Evolutionary conservation across 257 asterid genomes (phyloP), one percentile per base, ranked within the genome.

Genomic region (Solanum gandarillasii): DNA sequence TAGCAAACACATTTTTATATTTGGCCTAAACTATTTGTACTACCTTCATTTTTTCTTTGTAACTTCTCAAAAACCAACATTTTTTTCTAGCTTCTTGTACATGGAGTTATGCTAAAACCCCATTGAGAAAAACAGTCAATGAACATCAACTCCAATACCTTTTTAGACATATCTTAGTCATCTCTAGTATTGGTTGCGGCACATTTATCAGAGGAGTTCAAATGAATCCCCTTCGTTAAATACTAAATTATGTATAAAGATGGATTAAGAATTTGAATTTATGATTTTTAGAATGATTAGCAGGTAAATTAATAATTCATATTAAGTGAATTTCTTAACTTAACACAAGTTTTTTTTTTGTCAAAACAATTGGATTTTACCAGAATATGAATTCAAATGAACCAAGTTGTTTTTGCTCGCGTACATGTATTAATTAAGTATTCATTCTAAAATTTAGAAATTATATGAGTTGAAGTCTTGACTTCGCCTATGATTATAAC

Each of bases 111-210:
- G 86, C 89, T 87, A 88, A 60, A 71, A 84, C 86, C 87, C 46
- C 6, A 68, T 88, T 68, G 76, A 58, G 85, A 27, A 89, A 67
- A 83, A 89, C 46, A 93, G 94, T 94, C 92, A 92, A 93, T 83
- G 81, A 83, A 87, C 92, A 89, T 90, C 90, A 88, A 88, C 78
- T 86, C 91, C 98, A 86, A 93, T 94, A 86, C 65, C 29, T 48
- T 88, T 65, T 58, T 6, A 23, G 43, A 14, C 14, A 27, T 43
- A 32, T 43, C 34, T 78, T 12, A 16, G 25, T 71, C 78, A 71
- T 71, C 78, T 31, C 13, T 32, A 20, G 13, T 20, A 58, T 58
- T 31, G 79, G 79, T 3, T 71, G 12, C 4, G n/a, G 5, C 12
- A 71, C 41, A 31, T 29, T 14, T 12, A 29, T 1, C n/a, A 4